These are phyloP conservation scores for Colletotrichum horii DNA, from an alignment of 2,329 filamentous ascomycete genomes.

Conservation along the genomic window DNA sequence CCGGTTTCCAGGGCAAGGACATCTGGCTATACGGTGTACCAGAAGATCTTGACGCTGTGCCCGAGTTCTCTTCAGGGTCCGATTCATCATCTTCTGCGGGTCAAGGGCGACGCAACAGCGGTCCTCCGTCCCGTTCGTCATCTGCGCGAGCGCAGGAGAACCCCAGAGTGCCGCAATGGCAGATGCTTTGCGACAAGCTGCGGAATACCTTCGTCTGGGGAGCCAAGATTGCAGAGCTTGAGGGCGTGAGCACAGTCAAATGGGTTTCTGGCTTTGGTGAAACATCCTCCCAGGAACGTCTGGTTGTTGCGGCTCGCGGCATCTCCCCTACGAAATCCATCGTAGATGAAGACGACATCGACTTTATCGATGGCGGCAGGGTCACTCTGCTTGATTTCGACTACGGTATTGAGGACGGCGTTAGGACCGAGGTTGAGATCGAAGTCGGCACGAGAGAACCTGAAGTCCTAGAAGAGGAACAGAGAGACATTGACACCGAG, in stretches of 20 bases:
- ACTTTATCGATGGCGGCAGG: constrained; percentile 80
- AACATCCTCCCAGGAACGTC: constrained; percentile 55
- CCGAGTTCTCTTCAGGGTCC: constrained; percentile 41
- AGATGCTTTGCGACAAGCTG: constrained; percentile 69
- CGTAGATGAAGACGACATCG: constrained; percentile 73
- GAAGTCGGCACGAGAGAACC: constrained; percentile 76
- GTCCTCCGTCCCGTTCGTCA: constrained; percentile 44
- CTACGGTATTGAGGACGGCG: constrained; percentile 62
- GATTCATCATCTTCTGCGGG: constrained; percentile 30
- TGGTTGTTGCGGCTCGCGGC: constrained; percentile 77
- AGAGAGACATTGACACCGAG: constrained; percentile 76
- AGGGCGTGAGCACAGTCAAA: constrained; percentile 70
- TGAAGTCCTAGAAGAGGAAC: constrained; percentile 75
- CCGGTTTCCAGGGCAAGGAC: constrained; percentile 74
- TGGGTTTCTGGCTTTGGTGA: constrained; percentile 68
- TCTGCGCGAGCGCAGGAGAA: constrained; percentile 40
- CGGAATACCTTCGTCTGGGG: constrained; percentile 76
- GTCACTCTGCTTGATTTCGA: constrained; percentile 78
- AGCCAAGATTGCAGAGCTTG: constrained; percentile 66
- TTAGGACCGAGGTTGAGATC: constrained; percentile 65
- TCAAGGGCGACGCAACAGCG: constrained; percentile 43
- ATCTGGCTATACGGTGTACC: constrained; percentile 83
- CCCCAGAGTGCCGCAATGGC: constrained; percentile 66
- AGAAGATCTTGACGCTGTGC: constrained; percentile 69
- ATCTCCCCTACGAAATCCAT: constrained; percentile 62